phyloP scores from a whole-genome alignment of 805 yeast species.

The Tetrapisispora namnaoensis region DNA sequence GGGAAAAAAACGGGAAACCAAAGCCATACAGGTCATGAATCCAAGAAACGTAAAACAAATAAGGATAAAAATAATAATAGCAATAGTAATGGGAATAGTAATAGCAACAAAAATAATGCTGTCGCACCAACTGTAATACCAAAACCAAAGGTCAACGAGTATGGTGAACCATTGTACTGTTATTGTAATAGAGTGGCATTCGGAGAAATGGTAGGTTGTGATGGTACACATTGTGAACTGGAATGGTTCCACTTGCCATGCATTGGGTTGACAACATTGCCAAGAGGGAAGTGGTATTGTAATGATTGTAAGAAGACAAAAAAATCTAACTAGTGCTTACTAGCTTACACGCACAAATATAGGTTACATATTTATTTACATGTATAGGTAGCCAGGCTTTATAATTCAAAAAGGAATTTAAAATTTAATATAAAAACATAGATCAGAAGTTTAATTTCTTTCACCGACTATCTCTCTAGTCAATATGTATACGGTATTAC shows the following conservation, averaged over 20 bases:
- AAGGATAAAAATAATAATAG: neutral
- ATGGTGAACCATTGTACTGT: conserved; percentile 78
- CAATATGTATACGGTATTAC: too few species aligned
- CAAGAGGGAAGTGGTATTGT: conserved; percentile 80
- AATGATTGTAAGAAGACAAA: conserved; percentile 42
- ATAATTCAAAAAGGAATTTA: too few species aligned
- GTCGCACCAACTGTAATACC: neutral
- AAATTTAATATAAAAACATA: too few species aligned
- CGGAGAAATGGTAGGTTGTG: conserved; percentile 99
- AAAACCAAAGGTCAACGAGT: conserved; percentile 22
- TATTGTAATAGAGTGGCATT: conserved; percentile 94
- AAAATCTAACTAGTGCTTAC: neutral
- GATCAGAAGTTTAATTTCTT: too few species aligned
- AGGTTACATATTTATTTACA: neutral
- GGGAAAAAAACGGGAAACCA: neutral
- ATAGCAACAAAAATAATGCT: neutral
- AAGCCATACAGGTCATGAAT: conserved; percentile 3
- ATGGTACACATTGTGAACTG: conserved; percentile 80
- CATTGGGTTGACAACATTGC: conserved; percentile 75
- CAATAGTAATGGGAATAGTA: too few species aligned
- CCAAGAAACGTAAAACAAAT: conserved; percentile 3
- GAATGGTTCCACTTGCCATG: conserved; percentile 97
- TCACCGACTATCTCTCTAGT: too few species aligned
- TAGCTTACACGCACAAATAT: too few species aligned
- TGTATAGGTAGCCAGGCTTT: neutral